Evolutionary conservation across 148 eudicot species (phyloP).

Genomic region (Vaccinium myrtillus): DNA sequence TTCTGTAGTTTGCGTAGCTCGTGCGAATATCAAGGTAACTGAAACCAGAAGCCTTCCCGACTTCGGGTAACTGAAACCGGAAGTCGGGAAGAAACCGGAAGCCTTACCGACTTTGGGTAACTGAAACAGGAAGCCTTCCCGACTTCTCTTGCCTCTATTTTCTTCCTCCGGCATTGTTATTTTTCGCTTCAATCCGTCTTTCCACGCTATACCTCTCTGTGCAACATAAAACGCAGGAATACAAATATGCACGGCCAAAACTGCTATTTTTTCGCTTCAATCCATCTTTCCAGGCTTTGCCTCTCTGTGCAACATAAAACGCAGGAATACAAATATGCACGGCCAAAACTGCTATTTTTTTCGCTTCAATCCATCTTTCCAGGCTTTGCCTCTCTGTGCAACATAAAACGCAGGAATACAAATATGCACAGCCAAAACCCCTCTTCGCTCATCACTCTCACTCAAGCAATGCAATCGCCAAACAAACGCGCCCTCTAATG

Average conservation of each 20-base stretch:
- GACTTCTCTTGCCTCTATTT: neutral
- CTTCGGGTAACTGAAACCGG: neutral
- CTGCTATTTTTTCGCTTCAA: neutral
- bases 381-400: neutral
- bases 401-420: neutral
- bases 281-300: neutral
- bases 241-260: neutral
- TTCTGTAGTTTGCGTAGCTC: neutral
- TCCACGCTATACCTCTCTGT: neutral
- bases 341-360: no score
- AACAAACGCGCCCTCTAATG: no score
- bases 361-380: no score
- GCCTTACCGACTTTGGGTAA: neutral
- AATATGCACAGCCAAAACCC: neutral
- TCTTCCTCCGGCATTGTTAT: neutral
- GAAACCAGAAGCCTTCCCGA: neutral
- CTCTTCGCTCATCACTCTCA: neutral
- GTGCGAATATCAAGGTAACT: neutral
- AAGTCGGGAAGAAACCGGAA: neutral
- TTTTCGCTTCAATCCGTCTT: neutral
- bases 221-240: neutral
- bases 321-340: neutral
- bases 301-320: neutral
- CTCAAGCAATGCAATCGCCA: no score
- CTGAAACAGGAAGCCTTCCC: neutral